These are phyloP conservation scores for Abrus pulchellus DNA, from an alignment of 306 rosid species.

Conservation along the genomic window DNA sequence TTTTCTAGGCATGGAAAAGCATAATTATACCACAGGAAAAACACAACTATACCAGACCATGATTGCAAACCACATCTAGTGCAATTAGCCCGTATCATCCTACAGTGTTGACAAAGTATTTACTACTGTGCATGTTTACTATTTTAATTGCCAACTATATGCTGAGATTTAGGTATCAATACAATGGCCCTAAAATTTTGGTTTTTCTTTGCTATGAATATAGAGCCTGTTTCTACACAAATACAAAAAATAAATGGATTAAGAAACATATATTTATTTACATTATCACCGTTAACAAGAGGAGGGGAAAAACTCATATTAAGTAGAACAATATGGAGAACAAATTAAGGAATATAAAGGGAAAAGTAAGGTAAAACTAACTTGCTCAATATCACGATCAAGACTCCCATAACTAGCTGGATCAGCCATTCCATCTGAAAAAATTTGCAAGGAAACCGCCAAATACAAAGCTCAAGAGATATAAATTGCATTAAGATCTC, in stretches of 20 bases:
- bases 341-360: constrained; percentile 1
- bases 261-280: constrained; percentile 20
- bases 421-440: constrained; percentile 97
- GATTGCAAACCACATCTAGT: not conserved
- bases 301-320: not conserved
- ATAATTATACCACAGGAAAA: not conserved
- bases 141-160: not conserved
- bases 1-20: not conserved
- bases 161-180: not conserved
- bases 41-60: not conserved
- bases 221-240: not conserved
- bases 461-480: constrained; percentile 62
- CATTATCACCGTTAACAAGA: constrained; percentile 16
- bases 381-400: constrained; percentile 81
- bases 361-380: constrained; percentile 52
- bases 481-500: constrained; percentile 75
- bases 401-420: constrained; percentile 63
- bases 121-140: not conserved
- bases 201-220: not conserved
- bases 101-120: not conserved
- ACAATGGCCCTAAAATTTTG: constrained; percentile 2
- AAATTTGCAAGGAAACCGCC: constrained; percentile 53
- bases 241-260: constrained; percentile 12
- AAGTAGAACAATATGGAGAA: not conserved
- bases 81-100: not conserved